A percentile compares a stretch with the other conserved stretches of the same genome.
These are phyloP conservation scores for Omphalea diandra DNA, from an alignment of 441 rosid species.

Conservation along the genomic window DNA sequence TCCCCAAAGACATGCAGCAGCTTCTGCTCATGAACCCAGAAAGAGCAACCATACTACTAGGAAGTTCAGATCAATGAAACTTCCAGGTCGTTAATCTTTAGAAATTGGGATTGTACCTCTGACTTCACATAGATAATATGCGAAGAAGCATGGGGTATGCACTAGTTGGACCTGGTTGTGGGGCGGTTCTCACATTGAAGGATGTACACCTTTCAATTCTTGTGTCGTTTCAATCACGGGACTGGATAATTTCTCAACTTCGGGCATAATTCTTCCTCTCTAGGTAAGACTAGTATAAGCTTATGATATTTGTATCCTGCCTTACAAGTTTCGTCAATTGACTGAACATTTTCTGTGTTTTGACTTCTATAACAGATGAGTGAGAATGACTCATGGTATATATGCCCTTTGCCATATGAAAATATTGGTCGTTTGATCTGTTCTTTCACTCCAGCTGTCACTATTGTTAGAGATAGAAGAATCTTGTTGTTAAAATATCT, in stretches of 20 bases:
- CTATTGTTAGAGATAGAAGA: not conserved
- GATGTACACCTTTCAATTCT: constrained; percentile 14
- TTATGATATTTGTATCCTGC: constrained; percentile 5
- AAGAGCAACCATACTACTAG: constrained; percentile 66
- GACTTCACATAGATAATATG: constrained; percentile 28
- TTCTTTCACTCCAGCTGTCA: not conserved
- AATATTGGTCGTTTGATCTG: not conserved
- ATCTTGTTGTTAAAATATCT: not conserved
- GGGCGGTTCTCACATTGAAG: too few relatives aligned
- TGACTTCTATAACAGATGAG: constrained; percentile 14
- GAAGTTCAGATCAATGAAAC: constrained; percentile 32
- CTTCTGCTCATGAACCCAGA: constrained; percentile 87
- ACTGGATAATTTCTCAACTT: constrained; percentile 22
- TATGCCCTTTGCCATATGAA: not conserved
- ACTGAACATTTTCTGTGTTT: constrained; percentile 16
- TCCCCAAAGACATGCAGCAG: constrained; percentile 87
- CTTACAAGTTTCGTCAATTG: constrained; percentile 4
- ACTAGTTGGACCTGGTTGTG: constrained; percentile 21
- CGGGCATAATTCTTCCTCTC: constrained; percentile 13
- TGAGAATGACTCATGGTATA: constrained; percentile 15
- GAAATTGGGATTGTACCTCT: constrained; percentile 28
- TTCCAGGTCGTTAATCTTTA: constrained; percentile 33
- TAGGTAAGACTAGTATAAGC: constrained; percentile 33
- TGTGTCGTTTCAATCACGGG: constrained; percentile 20
- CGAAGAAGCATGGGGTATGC: constrained; percentile 4